A percentile compares a stretch with the other conserved stretches of the same genome.
phyloP scores from a whole-genome alignment of 176 grass and related monocot species.

The Neostapfia colusana region DNA sequence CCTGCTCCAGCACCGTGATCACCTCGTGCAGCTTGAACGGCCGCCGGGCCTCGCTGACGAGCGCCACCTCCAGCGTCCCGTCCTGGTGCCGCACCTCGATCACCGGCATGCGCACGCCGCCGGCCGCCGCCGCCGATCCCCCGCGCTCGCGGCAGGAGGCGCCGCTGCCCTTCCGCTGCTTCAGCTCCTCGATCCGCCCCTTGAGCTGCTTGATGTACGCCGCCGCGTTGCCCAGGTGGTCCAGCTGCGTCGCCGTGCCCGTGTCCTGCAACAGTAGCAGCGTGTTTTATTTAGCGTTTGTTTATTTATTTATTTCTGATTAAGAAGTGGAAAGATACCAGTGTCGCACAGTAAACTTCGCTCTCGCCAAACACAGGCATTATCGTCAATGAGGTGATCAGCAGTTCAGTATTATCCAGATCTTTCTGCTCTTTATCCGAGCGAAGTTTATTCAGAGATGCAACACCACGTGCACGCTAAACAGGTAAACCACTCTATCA shows the following conservation, averaged over 20 bases:
- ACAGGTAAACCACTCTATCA: neutral
- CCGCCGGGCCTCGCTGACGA: conserved; percentile 44
- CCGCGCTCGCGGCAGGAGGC: neutral
- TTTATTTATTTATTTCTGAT: neutral
- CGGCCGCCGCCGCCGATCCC: neutral
- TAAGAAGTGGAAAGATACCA: neutral
- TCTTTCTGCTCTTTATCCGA: neutral
- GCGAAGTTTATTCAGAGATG: neutral
- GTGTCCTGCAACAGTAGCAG: conserved; percentile 43
- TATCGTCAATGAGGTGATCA: neutral
- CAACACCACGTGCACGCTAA: neutral
- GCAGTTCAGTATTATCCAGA: neutral
- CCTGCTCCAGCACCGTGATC: conserved; percentile 71
- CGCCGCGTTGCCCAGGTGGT: conserved; percentile 67
- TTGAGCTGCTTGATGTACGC: conserved; percentile 69
- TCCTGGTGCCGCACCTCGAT: conserved; percentile 65
- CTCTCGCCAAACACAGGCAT: neutral
- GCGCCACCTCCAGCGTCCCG: conserved; percentile 66
- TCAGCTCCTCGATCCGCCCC: conserved; percentile 52
- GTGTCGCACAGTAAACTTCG: neutral
- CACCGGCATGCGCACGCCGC: conserved; percentile 40
- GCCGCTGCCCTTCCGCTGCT: conserved; percentile 24
- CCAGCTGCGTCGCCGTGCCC: conserved; percentile 60
- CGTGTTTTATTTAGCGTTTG: neutral
- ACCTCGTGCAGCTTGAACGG: conserved; percentile 72